A percentile compares a stretch with the other conserved stretches of the same genome.
Conservation (phyloP, 2,329 filamentous ascomycete genomes). For the Verticillium alfalfae region DNA sequence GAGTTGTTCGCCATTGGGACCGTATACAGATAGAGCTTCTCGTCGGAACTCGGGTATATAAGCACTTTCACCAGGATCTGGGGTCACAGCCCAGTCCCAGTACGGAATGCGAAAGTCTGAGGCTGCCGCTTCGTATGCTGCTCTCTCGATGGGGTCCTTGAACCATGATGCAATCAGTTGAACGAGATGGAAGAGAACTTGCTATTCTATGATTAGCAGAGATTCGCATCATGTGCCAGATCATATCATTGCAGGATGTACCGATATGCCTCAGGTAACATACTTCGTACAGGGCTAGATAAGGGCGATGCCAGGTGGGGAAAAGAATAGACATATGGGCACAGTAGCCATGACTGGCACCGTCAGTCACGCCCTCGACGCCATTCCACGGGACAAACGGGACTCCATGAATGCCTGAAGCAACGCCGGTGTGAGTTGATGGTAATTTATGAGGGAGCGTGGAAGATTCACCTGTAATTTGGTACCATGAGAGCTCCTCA, state of each 20-base stretch:
- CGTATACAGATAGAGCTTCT: conserved; percentile 44
- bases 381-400: conserved; percentile 54
- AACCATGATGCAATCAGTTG: conserved; percentile 39
- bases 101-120: conserved; percentile 50
- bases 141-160: conserved; percentile 36
- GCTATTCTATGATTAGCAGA: conserved; percentile 18
- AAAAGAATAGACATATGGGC: conserved; percentile 72
- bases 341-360: conserved; percentile 64
- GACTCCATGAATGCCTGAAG: conserved; percentile 70
- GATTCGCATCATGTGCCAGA: neutral
- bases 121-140: conserved; percentile 46
- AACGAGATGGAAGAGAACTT: conserved; percentile 28
- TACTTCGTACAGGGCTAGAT: conserved; percentile 59
- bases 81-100: conserved; percentile 52
- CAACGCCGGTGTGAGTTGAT: conserved; percentile 5
- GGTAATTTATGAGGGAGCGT: conserved; percentile 1
- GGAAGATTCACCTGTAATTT: conserved; percentile 59
- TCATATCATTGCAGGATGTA: neutral
- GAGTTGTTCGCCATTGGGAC: conserved; percentile 47
- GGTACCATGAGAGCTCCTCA: conserved; percentile 66
- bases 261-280: neutral
- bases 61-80: conserved; percentile 41
- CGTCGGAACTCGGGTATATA: conserved; percentile 40
- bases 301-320: conserved; percentile 78
- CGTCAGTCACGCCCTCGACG: conserved; percentile 42